phyloP scores from a whole-genome alignment of 2,329 filamentous ascomycete genomes.

The Botryotinia convoluta region DNA sequence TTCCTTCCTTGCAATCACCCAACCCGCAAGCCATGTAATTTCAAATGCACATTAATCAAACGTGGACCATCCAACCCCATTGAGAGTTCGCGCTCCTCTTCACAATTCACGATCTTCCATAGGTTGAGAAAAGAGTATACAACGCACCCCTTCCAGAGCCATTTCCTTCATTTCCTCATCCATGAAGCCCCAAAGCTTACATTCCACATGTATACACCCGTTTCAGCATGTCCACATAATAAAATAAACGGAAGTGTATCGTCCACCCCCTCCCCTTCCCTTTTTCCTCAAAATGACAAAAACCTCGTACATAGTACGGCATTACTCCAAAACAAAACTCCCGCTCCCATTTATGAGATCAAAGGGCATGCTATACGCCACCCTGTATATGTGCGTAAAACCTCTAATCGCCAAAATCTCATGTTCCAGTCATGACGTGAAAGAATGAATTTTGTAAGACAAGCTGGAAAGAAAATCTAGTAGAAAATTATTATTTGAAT shows the following conservation, averaged over 20 bases:
- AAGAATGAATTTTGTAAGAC: neutral
- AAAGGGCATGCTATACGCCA: slow-evolving; percentile 8
- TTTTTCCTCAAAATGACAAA: neutral
- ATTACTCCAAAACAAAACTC: slow-evolving; percentile 7
- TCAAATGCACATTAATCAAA: neutral
- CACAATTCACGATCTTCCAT: neutral
- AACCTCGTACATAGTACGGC: slow-evolving; percentile 30
- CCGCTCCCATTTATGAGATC: slow-evolving; percentile 2
- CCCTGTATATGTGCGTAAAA: slow-evolving; percentile 17
- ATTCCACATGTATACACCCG: neutral
- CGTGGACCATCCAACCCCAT: neutral
- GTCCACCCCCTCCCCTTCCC: too few relatives aligned
- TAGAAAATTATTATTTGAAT: neutral
- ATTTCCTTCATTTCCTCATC: neutral
- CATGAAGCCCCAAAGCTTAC: neutral
- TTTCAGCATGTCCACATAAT: neutral
- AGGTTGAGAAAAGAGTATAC: neutral
- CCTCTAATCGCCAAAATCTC: neutral
- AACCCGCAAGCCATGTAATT: neutral
- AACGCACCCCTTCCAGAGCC: neutral
- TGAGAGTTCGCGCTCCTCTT: neutral
- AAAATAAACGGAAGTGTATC: neutral
- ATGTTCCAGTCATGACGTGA: neutral
- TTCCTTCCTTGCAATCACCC: neutral
- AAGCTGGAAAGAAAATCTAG: neutral